Base-by-base conservation (phyloP, 306 rosid genomes). In the Begonia masoniana region DNA sequence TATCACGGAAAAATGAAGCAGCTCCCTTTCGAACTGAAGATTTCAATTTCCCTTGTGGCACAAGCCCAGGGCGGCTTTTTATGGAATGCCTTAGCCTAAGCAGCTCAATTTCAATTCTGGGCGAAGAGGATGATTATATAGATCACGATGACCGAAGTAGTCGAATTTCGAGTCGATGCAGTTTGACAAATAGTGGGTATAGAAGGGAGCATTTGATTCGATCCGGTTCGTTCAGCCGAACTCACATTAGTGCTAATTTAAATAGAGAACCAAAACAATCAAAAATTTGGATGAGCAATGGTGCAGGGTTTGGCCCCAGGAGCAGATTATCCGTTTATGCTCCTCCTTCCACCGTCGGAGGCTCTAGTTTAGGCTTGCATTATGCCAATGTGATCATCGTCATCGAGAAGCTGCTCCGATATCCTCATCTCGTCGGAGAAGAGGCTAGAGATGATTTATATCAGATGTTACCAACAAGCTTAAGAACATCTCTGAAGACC, bases 401-500 rank as follows among this genome's bases (percentile, higher is more conserved):
- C 47, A 75, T 83, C 5, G 96, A 91, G 70, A 91, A 91, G 74
- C 66, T 91, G 64, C 94, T 86, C 64, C 80, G 82, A 21, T 91
- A 81, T 62, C 94, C 99, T 10, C 94, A 91, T 72, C 65, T 91
- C 23, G 85, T 91, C 1, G 92, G 99, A 0, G 99, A 91, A 36
- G 99, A 91, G 72, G 96, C 99, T 15, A 68, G 94, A 64, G 94
- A 81, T 21, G 84, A 91, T 73, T 74, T 91, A 57, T 91, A 86
- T 66, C 92, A 77, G 68, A 86, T 91, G 96, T 73, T 91, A 50
- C 96, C 99, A 8, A 75, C 77, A 15, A 91, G 94, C 67, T 66
- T 91, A 67, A 91, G 92, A 68, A 55, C 63, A 57, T 79, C 84
- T 53, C 73, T 91, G 57, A 79, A 76, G 78, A 61, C 75, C 35